Conservation (phyloP, 805 yeast species). For the Kodamaea leandrae region DNA sequence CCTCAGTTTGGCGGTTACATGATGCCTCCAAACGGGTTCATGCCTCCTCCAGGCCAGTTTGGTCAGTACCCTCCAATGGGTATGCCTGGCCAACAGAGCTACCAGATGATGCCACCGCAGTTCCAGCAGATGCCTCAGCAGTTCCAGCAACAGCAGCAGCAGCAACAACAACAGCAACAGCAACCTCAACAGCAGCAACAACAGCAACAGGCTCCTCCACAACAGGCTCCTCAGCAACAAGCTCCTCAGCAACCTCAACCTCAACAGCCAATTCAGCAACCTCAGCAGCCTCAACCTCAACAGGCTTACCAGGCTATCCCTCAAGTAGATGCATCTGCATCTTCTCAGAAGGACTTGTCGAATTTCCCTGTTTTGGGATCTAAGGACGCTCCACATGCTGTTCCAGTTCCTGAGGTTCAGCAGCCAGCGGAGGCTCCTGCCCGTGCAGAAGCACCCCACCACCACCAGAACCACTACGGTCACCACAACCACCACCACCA, state of each 20-base stretch:
- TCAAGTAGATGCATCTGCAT: too few species aligned
- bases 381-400: constrained; percentile 24
- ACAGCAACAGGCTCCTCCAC: constrained; percentile 11
- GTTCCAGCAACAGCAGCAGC: constrained; percentile 17
- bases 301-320: constrained; percentile 8
- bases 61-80: constrained; percentile 27
- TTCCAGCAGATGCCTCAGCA: constrained; percentile 13
- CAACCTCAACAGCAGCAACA: constrained; percentile 14
- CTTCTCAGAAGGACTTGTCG: constrained; percentile 32
- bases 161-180: constrained; percentile 9
- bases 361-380: constrained; percentile 57
- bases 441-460: constrained; percentile 17
- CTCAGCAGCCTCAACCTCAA: constrained; percentile 9
- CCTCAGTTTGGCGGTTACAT: constrained; percentile 38
- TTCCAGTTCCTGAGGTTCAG: constrained; percentile 16
- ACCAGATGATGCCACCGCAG: constrained; percentile 17
- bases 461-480: constrained; percentile 27
- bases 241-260: constrained; percentile 4
- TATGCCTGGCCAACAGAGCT: constrained; percentile 6
- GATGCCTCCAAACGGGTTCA: constrained; percentile 40
- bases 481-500: constrained; percentile 23
- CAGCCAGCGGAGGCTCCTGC: constrained; percentile 20
- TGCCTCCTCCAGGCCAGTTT: constrained; percentile 37
- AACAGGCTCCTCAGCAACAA: constrained; percentile 12
- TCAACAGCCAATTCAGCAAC: constrained; percentile 12